phyloP scores from a whole-genome alignment of 441 rosid species.

The Gossypium schwendimanii region DNA sequence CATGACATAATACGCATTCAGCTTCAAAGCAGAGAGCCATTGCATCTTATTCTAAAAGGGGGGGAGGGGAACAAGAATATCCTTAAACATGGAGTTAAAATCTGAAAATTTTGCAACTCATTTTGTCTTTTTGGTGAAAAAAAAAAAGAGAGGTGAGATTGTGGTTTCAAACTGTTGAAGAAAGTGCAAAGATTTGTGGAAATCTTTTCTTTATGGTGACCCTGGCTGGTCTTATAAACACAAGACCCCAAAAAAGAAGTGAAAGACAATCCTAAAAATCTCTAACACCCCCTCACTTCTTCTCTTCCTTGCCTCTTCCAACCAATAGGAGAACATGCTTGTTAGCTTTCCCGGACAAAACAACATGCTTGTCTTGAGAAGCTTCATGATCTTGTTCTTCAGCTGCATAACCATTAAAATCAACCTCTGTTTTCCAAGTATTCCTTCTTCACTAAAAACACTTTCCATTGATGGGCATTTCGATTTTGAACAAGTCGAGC shows the following conservation, averaged over 20 bases:
- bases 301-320: constrained; percentile 32
- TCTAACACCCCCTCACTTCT: constrained; percentile 36
- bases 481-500: constrained; percentile 52
- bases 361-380: constrained; percentile 42
- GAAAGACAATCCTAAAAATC: constrained; percentile 40
- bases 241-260: constrained; percentile 32
- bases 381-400: constrained; percentile 54
- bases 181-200: constrained; percentile 66
- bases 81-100: constrained; percentile 30
- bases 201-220: constrained; percentile 63
- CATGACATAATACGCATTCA: constrained; percentile 27
- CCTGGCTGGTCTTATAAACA: constrained; percentile 44
- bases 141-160: constrained; percentile 22
- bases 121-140: constrained; percentile 46
- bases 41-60: constrained; percentile 29
- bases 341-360: constrained; percentile 35
- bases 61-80: not conserved
- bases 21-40: constrained; percentile 11
- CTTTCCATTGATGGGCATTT: constrained; percentile 67
- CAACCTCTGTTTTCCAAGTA: constrained; percentile 56
- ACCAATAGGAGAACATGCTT: constrained; percentile 26
- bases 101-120: constrained; percentile 25
- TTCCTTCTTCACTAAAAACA: constrained; percentile 48
- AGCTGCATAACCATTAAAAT: constrained; percentile 51
- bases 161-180: constrained; percentile 65